These are phyloP conservation scores for Pulveroboletus ravenelii DNA, from an alignment of 768 basidiomycete genomes.

Conservation along the genomic window DNA sequence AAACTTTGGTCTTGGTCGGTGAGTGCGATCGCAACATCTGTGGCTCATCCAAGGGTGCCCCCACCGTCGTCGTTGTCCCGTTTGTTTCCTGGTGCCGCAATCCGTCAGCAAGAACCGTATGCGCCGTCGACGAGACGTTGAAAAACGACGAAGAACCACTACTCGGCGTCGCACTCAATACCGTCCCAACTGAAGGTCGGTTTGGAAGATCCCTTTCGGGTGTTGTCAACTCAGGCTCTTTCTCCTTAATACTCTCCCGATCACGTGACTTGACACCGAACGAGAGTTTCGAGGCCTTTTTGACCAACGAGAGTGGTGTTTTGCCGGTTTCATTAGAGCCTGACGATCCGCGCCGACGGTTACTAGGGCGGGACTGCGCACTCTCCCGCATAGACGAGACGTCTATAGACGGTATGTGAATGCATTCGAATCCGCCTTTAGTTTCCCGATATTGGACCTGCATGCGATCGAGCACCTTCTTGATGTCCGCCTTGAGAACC, in stretches of 20 bases:
- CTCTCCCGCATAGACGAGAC: conserved; percentile 61
- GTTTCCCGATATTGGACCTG: conserved; percentile 92
- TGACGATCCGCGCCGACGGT: conserved; percentile 41
- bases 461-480: conserved; percentile 85
- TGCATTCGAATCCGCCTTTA: conserved; percentile 92
- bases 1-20: conserved; percentile 55
- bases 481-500: conserved; percentile 79
- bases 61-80: conserved; percentile 16
- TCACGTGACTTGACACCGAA: conserved; percentile 62
- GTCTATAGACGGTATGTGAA: conserved; percentile 92
- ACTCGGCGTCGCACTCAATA: conserved; percentile 61
- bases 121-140: conserved; percentile 62
- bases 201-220: conserved; percentile 46
- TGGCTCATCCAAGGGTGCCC: conserved; percentile 24
- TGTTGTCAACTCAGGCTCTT: conserved; percentile 35
- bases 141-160: conserved; percentile 83
- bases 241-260: conserved; percentile 40
- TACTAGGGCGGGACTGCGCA: conserved; percentile 31
- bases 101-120: conserved; percentile 35
- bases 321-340: conserved; percentile 50
- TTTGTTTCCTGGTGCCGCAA: conserved; percentile 28
- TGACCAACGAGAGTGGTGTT: conserved; percentile 53
- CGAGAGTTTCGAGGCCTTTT: conserved; percentile 75
- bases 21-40: conserved; percentile 41
- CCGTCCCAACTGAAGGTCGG: conserved; percentile 42